Conservation (phyloP, 768 basidiomycete genomes). For the Mrakia hoshinonis region DNA sequence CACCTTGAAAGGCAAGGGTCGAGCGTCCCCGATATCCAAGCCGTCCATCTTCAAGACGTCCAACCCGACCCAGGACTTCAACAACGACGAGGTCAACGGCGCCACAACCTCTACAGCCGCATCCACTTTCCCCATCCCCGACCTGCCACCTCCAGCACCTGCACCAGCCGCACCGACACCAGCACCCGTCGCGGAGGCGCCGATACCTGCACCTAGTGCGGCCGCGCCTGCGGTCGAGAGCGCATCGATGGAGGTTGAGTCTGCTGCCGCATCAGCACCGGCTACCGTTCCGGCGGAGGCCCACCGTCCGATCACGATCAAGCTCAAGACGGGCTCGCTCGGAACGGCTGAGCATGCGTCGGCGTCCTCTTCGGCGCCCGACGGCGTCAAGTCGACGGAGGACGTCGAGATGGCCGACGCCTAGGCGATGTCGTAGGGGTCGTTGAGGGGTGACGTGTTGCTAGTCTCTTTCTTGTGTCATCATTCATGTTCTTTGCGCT, state of each 20-base stretch:
- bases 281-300: background rate
- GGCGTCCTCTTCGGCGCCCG: background rate
- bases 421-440: too few relatives aligned
- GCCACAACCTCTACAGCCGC: background rate
- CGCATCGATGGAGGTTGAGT: background rate
- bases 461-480: too few relatives aligned
- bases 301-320: background rate
- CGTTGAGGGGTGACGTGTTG: too few relatives aligned
- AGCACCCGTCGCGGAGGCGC: background rate
- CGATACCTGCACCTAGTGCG: background rate
- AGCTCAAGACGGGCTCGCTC: background rate
- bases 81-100: background rate
- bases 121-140: constrained; percentile 1
- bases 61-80: background rate
- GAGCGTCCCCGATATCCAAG: background rate
- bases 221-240: too few relatives aligned
- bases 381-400: background rate
- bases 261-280: background rate
- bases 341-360: background rate
- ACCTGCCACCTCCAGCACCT: background rate
- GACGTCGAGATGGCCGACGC: constrained; percentile 15
- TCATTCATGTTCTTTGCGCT: too few relatives aligned
- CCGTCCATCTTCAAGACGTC: background rate
- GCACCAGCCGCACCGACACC: background rate
- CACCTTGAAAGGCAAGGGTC: background rate